Percentiles rank a stretch among this genome's conserved stretches.
These are phyloP conservation scores for Madurella fahalii DNA, from an alignment of 2,329 filamentous ascomycete species.

Conservation along the genomic window DNA sequence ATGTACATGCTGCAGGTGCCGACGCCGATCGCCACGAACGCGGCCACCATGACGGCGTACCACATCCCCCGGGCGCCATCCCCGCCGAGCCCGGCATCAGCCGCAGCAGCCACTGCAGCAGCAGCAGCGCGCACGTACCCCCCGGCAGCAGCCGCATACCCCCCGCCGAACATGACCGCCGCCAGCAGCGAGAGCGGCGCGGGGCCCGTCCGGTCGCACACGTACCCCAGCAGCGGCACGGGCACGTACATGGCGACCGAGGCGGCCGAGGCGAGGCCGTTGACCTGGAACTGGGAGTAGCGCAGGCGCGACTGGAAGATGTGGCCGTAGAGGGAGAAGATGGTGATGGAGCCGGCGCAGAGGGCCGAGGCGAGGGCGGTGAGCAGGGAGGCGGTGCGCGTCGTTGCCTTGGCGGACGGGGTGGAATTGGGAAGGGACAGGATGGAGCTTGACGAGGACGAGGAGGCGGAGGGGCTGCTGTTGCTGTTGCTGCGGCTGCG, in stretches of 20 bases:
- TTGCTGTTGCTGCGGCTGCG: neutral
- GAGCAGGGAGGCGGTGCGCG: slow-evolving; percentile 45
- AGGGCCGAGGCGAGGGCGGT: slow-evolving; percentile 57
- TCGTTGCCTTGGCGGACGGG: slow-evolving; percentile 1
- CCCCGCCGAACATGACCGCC: slow-evolving; percentile 68
- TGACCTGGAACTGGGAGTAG: slow-evolving; percentile 90
- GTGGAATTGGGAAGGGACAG: slow-evolving; percentile 8
- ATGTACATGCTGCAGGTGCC: slow-evolving; percentile 89
- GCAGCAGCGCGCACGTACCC: slow-evolving; percentile 57
- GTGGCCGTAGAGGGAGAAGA: slow-evolving; percentile 91
- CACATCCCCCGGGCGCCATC: slow-evolving; percentile 46
- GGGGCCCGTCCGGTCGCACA: slow-evolving; percentile 86
- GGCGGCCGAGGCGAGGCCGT: slow-evolving; percentile 70
- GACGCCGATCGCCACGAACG: slow-evolving; percentile 77
- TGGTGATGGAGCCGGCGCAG: slow-evolving; percentile 85
- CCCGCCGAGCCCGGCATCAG: slow-evolving; percentile 34
- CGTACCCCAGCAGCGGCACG: slow-evolving; percentile 83
- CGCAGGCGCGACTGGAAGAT: slow-evolving; percentile 80
- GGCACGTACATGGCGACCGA: slow-evolving; percentile 87
- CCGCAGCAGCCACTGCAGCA: slow-evolving; percentile 32
- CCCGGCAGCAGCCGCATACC: slow-evolving; percentile 79
- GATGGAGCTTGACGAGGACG: slow-evolving; percentile 24
- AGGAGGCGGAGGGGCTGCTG: slow-evolving; percentile 14
- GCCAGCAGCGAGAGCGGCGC: slow-evolving; percentile 70
- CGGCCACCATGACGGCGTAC: slow-evolving; percentile 76